Evolutionary conservation across 2,329 filamentous ascomycete species (phyloP).

Genomic region (Aphanoascus verrucosus): DNA sequence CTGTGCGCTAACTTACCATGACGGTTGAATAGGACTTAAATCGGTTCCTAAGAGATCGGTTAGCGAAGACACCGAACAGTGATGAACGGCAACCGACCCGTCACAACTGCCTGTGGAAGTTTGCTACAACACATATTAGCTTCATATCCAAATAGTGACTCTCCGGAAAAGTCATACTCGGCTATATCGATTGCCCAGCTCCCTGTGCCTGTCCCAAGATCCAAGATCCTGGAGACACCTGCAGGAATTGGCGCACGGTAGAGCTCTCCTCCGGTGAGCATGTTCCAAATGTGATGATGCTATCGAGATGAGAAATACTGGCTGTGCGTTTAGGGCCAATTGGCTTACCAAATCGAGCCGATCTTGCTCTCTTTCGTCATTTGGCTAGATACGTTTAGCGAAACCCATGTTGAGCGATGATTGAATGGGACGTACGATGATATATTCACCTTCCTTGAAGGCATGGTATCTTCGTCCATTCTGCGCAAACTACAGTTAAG

Average conservation of each 20-base stretch:
- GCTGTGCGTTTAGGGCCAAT: not conserved
- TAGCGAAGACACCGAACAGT: not conserved
- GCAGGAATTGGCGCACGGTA: constrained; percentile 21
- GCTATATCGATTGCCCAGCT: constrained; percentile 17
- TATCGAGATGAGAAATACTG: constrained; percentile 1
- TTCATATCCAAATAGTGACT: not conserved
- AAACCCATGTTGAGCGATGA: not conserved
- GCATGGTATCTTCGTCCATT: constrained; percentile 15
- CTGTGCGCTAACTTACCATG: constrained; percentile 12
- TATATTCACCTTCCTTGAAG: constrained; percentile 11
- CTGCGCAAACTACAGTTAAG: not conserved
- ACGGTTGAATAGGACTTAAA: constrained; percentile 17
- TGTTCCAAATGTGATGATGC: constrained; percentile 20
- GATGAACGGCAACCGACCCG: not conserved
- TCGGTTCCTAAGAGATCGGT: constrained; percentile 13
- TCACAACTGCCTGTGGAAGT: constrained; percentile 12
- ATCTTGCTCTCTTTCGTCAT: constrained; percentile 8
- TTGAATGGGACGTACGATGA: constrained; percentile 7
- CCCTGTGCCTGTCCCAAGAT: constrained; percentile 18
- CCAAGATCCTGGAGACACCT: constrained; percentile 14
- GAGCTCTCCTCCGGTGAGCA: constrained; percentile 18
- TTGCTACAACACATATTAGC: not conserved
- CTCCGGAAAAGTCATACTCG: constrained; percentile 15
- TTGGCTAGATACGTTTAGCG: not conserved
- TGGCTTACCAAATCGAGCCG: constrained; percentile 4